A percentile compares a stretch with the other conserved stretches of the same genome.
Conservation (phyloP, 306 rosid genomes). For the Corylus avellana region DNA sequence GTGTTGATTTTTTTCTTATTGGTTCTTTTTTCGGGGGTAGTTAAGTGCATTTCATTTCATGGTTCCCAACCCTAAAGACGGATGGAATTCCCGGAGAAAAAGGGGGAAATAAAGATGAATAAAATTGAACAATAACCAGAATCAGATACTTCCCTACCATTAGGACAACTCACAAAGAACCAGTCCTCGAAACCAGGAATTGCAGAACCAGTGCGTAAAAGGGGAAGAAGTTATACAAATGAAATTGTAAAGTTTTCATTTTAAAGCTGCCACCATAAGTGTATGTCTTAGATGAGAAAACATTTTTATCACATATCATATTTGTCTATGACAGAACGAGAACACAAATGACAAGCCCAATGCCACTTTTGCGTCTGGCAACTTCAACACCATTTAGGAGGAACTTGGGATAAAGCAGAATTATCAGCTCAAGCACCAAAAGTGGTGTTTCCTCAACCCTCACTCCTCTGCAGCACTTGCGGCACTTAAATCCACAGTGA, state of each 20-base stretch:
- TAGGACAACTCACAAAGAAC: too few relatives aligned
- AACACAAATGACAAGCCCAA: neutral
- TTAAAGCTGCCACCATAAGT: conserved; percentile 6
- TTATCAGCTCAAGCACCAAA: neutral
- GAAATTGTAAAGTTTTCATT: too few relatives aligned
- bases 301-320: neutral
- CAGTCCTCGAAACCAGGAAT: neutral
- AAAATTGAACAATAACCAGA: too few relatives aligned
- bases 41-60: too few relatives aligned
- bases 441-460: conserved; percentile 13
- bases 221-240: neutral
- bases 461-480: conserved; percentile 98
- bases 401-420: conserved; percentile 10
- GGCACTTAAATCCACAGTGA: conserved; percentile 91
- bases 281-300: neutral
- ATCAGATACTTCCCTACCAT: too few relatives aligned
- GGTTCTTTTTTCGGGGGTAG: too few relatives aligned
- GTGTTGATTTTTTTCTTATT: too few relatives aligned
- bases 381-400: neutral
- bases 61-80: too few relatives aligned
- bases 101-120: neutral
- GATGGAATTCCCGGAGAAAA: too few relatives aligned
- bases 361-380: neutral
- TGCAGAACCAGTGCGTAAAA: neutral
- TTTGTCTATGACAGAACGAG: neutral